These are phyloP conservation scores for Elymus sibiricus DNA, from an alignment of 176 grass and related monocot species.

Conservation along the genomic window DNA sequence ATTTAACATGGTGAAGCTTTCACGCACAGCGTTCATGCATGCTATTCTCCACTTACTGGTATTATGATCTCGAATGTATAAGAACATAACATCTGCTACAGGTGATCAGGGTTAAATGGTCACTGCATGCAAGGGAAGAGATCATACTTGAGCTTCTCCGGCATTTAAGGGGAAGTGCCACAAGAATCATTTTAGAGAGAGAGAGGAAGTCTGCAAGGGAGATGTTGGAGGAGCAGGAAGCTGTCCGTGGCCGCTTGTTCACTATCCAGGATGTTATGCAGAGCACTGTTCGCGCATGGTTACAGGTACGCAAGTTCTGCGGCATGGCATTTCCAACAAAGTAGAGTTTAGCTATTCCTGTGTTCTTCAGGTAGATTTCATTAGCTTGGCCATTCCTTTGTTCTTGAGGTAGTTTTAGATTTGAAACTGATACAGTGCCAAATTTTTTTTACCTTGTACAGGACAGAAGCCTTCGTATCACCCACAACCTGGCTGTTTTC, in stretches of 20 bases:
- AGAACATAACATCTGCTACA: slow-evolving; percentile 19
- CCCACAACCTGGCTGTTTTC: slow-evolving; percentile 88
- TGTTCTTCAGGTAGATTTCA: not conserved
- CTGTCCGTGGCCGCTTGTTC: slow-evolving; percentile 88
- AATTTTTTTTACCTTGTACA: slow-evolving; percentile 14
- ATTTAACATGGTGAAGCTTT: slow-evolving; percentile 8
- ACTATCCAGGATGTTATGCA: slow-evolving; percentile 99
- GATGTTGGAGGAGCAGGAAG: slow-evolving; percentile 98
- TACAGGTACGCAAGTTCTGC: slow-evolving; percentile 54
- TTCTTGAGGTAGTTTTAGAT: not conserved
- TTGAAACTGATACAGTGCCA: not conserved
- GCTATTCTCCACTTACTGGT: not conserved
- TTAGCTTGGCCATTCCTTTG: not conserved
- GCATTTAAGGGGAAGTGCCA: slow-evolving; percentile 67
- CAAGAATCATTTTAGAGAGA: slow-evolving; percentile 64
- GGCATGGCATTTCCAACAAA: not conserved
- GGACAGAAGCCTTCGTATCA: slow-evolving; percentile 92
- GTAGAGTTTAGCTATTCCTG: slow-evolving; percentile 1
- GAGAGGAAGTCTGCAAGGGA: slow-evolving; percentile 66
- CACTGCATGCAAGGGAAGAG: slow-evolving; percentile 96
- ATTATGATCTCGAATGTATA: not conserved
- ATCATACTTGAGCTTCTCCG: slow-evolving; percentile 83
- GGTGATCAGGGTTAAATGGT: slow-evolving; percentile 99
- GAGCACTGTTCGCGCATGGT: slow-evolving; percentile 94
- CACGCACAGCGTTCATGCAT: not conserved